Evolutionary conservation across 2,329 filamentous ascomycete species (phyloP).

Genomic region (Ceratocystis ficicola): DNA sequence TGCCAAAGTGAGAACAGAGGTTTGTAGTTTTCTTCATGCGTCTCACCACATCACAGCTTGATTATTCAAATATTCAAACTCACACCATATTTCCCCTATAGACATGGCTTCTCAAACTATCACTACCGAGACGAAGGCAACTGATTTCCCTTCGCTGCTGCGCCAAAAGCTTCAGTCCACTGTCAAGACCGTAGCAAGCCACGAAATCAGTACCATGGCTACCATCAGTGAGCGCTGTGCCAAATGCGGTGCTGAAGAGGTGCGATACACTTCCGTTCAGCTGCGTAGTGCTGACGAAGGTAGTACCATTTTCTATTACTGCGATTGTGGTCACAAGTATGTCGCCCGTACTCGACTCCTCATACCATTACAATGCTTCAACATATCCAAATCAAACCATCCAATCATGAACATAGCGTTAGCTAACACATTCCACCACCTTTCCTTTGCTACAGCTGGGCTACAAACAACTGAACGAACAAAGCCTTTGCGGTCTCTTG

Average conservation of each 20-base stretch:
- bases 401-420: conserved; percentile 20
- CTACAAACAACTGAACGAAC: conserved; percentile 44
- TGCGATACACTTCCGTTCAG: conserved; percentile 76
- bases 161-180: conserved; percentile 73
- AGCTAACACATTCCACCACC: conserved; percentile 24
- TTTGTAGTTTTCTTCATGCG: conserved; percentile 29
- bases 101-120: conserved; percentile 66
- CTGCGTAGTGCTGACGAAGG: conserved; percentile 90
- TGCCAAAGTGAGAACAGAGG: conserved; percentile 79
- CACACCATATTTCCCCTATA: conserved; percentile 28
- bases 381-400: background rate
- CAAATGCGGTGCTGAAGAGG: conserved; percentile 68
- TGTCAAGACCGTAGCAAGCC: conserved; percentile 66
- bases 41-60: background rate
- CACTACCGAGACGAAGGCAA: conserved; percentile 71
- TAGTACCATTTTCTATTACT: conserved; percentile 80
- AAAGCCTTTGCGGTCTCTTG: background rate
- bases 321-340: conserved; percentile 75
- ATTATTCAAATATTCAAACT: conserved; percentile 13
- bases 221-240: conserved; percentile 57
- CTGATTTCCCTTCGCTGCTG: conserved; percentile 81
- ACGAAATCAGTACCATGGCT: conserved; percentile 64
- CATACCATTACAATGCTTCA: background rate
- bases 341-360: conserved; percentile 26
- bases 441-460: conserved; percentile 33